These are phyloP conservation scores for Aspergillus haitiensis DNA, from an alignment of 495 filamentous ascomycete species.

Conservation along the genomic window DNA sequence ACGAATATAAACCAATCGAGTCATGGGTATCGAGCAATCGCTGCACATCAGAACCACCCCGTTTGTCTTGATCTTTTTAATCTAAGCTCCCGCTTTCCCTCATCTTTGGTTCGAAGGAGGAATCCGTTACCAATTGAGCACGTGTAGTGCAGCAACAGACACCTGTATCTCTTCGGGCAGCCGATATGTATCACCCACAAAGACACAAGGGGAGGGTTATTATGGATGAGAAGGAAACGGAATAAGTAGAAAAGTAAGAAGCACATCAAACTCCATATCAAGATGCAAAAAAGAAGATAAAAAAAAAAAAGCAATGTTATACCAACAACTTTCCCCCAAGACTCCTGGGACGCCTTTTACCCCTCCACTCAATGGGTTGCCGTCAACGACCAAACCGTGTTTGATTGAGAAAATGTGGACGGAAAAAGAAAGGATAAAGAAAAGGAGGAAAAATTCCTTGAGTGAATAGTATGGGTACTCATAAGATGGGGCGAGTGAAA, in stretches of 20 bases:
- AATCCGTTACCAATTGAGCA: too few species aligned
- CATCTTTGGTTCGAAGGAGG: too few species aligned
- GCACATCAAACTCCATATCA: conserved; percentile 21
- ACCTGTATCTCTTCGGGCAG: too few species aligned
- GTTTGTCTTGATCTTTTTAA: conserved; percentile 12
- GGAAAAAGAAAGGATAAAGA: conserved; percentile 19
- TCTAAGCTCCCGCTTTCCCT: background rate
- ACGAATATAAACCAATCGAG: conserved; percentile 22
- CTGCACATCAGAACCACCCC: conserved; percentile 21
- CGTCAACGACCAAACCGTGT: conserved; percentile 5
- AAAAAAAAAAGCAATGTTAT: conserved; percentile 6
- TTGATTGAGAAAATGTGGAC: conserved; percentile 14
- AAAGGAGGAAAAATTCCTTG: conserved; percentile 5
- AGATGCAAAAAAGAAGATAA: conserved; percentile 17
- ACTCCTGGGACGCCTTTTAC: conserved; percentile 29
- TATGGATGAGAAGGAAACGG: conserved; percentile 8
- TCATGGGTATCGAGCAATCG: conserved; percentile 41
- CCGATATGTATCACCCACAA: too few species aligned
- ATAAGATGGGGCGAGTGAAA: background rate
- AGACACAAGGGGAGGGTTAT: background rate
- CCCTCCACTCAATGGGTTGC: conserved; percentile 17
- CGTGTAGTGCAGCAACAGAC: too few species aligned
- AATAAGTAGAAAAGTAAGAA: conserved; percentile 24
- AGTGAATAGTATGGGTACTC: conserved; percentile 16
- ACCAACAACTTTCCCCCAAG: conserved; percentile 17